Evolutionary conservation across 345 rosid genomes (phyloP).

Genomic region (Noccaea caerulescens): DNA sequence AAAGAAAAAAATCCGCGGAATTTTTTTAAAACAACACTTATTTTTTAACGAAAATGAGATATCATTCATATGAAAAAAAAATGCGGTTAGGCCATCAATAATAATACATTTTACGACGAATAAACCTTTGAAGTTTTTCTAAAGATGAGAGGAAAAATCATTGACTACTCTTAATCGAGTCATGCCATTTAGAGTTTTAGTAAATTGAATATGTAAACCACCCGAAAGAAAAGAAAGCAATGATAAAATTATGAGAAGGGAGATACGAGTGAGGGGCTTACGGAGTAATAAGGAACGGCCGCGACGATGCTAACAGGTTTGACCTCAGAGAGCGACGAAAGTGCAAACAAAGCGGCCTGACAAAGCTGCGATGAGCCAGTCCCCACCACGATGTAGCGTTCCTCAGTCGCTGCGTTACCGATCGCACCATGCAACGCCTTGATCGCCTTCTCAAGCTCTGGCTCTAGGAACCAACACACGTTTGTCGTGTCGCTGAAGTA

Average conservation of each 20-base stretch:
- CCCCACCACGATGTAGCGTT: constrained; percentile 66
- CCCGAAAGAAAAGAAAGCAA: no score
- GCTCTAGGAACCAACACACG: constrained; percentile 81
- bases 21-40: no score
- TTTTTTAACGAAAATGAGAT: no score
- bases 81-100: no score
- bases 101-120: no score
- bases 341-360: constrained; percentile 73
- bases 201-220: no score
- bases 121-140: no score
- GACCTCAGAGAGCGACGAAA: constrained; percentile 49
- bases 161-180: no score
- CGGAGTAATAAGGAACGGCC: constrained; percentile 89
- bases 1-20: no score
- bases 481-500: constrained; percentile 58
- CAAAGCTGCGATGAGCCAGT: constrained; percentile 81
- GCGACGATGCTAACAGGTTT: constrained; percentile 69
- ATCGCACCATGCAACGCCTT: constrained; percentile 58
- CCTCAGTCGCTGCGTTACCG: constrained; percentile 65
- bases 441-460: constrained; percentile 66
- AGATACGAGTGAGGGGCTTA: constrained; percentile 33
- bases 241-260: not conserved
- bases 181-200: no score
- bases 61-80: no score
- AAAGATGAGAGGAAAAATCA: no score